Base-by-base conservation (phyloP, 495 filamentous ascomycete species). In the Lophiotrema nucula region DNA sequence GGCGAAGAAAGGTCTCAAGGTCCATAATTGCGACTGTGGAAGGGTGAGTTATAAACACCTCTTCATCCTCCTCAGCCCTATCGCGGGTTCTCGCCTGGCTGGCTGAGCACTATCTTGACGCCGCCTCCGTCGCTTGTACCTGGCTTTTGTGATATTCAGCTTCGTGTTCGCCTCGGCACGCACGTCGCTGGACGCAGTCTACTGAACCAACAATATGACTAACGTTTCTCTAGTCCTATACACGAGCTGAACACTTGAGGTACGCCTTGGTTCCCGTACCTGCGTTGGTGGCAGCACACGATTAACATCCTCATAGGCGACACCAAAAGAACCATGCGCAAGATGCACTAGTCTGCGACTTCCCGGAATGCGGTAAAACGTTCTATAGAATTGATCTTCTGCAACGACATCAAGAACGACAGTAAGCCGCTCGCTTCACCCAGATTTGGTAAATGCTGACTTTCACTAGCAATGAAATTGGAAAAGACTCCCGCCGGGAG, bases 301-400 rank as follows among this genome's bases (percentile, higher is more conserved):
- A 18, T 28, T n/a, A 23, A 65, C 28, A n/a, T n/a, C n/a, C n/a
- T n/a, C 24, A 13, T 49, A 90, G 90, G 71, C 89, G 90, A 45
- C 90, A 96, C 74, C 88, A 95, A 70, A 73, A 92, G 46, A 92
- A 92, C 70, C 90, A 96, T 74, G 84, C 85, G 66, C 80, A 81
- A 18, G 77, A 83, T 56, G 84, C 88, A 26, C 76, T 81, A 63
- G 78, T 78, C 24, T 95, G 90, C 70, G 77, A 80, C 6, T 77
- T 83, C 45, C 72, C 78, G 33, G 73, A 78, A 18, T 95, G 89
- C 67, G 75, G 76, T 0, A 81, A 72, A 47, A 72, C 74, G 2
- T 95, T 95, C 68, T 76, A 82, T 44, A 83, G 91, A 27, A 76
- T 82, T 13, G 91, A 96, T 72, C 73, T 96, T 22, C 77, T 95